phyloP scores from a whole-genome alignment of 2,329 filamentous ascomycete species.

The Curvularia sp. region DNA sequence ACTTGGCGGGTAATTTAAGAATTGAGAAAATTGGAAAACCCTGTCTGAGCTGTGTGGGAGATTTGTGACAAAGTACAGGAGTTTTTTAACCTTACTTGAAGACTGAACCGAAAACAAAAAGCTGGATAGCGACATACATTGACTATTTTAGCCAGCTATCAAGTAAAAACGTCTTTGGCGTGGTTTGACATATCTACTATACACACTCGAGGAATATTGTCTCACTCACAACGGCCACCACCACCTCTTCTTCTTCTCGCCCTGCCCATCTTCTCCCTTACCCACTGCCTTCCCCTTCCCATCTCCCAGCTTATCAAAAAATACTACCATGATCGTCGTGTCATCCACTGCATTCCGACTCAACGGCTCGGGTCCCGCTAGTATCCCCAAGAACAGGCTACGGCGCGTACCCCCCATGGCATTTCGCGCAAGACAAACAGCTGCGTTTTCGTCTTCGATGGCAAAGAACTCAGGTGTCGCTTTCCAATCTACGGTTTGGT shows the following conservation, averaged over 20 bases:
- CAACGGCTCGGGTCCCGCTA: constrained; percentile 45
- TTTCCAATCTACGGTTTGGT: constrained; percentile 51
- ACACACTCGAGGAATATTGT: not conserved
- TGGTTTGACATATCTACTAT: not conserved
- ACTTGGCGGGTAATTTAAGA: no score
- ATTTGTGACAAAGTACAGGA: no score
- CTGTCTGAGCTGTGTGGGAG: no score
- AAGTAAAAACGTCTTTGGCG: no score
- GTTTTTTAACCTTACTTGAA: no score
- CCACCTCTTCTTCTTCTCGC: constrained; percentile 10
- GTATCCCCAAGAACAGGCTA: constrained; percentile 50
- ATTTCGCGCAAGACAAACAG: constrained; percentile 61
- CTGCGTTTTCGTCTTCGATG: constrained; percentile 60
- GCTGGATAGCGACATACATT: no score
- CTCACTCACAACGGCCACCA: constrained; percentile 26
- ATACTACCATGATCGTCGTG: constrained; percentile 60
- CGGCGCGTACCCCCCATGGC: constrained; percentile 59
- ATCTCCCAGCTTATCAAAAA: constrained; percentile 55
- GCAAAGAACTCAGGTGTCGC: constrained; percentile 55
- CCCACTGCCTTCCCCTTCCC: not conserved
- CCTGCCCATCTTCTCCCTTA: not conserved
- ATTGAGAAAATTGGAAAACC: no score
- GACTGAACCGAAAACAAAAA: no score
- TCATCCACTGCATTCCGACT: constrained; percentile 57
- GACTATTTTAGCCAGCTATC: not conserved